Base-by-base conservation (phyloP, 192 early-diverging fungal genomes). In the Rhizophagus sp. region DNA sequence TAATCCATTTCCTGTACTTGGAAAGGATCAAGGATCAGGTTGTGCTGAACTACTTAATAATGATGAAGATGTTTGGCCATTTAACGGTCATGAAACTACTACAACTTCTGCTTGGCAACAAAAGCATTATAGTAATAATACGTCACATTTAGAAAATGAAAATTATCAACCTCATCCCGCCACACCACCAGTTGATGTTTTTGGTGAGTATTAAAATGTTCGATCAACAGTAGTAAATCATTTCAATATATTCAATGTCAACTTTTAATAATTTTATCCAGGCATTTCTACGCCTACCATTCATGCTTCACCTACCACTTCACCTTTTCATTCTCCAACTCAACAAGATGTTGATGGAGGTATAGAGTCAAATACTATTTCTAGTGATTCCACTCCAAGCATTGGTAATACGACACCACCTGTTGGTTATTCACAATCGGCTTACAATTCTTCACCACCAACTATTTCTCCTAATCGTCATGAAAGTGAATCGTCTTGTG, bases 251-350 rank as follows among this genome's bases (percentile, higher is more conserved):
- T 30, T 22, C 11, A 27, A 9, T n/a, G 7, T 33, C 17, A 11
- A 25, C 3, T 66, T 36, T 30, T 33, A 27, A 33, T 66, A 2
- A 4, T 27, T 11, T 66, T 33, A 33, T 66, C 25, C 3, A 30
- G 24, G 30, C 4, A 30, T 65, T 9, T n/a, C 27, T 1, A 65
- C 50, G 2, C 50, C 50, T 13, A 57, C 15, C 15, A 66, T 66
- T 33, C 64, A 66, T 66, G 64, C 30, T 66, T 66, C 64, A 4
- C 64, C 64, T 11, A 66, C 64, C 11, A 66, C 64, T 66, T 66
- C 64, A 17, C 64, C 64, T 66, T 66, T 66, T 11, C 11, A 66
- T 27, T 66, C 64, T 33, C 64, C 64, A 66, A 15, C 25, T 7
- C 64, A 65, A 65, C 63, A 65, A 24, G 63, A 65, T 8, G 25